Conservation (phyloP, 164 flowering plant species). For the Dillenia turbinata region DNA sequence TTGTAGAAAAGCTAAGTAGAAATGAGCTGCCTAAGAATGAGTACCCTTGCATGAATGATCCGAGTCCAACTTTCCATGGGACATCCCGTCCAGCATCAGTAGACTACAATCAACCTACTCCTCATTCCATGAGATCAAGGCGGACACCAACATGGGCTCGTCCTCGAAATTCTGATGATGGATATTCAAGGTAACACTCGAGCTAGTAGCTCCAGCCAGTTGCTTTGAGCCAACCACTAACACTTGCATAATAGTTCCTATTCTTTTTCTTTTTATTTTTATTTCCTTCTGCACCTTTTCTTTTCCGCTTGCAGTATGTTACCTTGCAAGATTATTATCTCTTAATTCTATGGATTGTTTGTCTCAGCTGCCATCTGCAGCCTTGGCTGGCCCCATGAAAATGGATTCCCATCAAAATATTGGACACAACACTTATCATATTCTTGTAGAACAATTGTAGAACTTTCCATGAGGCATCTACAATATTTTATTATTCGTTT, state of each 20-base stretch:
- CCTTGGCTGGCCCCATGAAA: too few species aligned
- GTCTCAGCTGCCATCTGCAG: too few species aligned
- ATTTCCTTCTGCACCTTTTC: neutral
- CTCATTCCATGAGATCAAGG: conserved; percentile 95
- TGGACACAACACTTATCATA: too few species aligned
- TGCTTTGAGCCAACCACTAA: too few species aligned
- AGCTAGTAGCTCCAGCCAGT: too few species aligned
- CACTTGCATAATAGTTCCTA: too few species aligned
- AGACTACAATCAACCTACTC: conserved; percentile 37
- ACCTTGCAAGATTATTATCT: neutral
- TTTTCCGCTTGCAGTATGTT: neutral
- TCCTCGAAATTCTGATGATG: conserved; percentile 84
- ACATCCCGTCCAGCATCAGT: conserved; percentile 31
- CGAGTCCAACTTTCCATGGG: conserved; percentile 56
- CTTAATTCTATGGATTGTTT: neutral
- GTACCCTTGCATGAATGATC: conserved; percentile 85
- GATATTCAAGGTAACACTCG: conserved; percentile 64
- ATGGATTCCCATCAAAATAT: too few species aligned
- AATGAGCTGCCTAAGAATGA: conserved; percentile 80
- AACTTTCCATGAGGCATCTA: too few species aligned
- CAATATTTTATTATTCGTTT: too few species aligned
- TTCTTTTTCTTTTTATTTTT: too few species aligned
- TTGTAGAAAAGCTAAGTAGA: conserved; percentile 75
- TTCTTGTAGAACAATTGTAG: too few species aligned
- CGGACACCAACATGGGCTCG: conserved; percentile 94